These are phyloP conservation scores for Scutellaria galericulata DNA, from an alignment of 257 asterid genomes.

Conservation along the genomic window DNA sequence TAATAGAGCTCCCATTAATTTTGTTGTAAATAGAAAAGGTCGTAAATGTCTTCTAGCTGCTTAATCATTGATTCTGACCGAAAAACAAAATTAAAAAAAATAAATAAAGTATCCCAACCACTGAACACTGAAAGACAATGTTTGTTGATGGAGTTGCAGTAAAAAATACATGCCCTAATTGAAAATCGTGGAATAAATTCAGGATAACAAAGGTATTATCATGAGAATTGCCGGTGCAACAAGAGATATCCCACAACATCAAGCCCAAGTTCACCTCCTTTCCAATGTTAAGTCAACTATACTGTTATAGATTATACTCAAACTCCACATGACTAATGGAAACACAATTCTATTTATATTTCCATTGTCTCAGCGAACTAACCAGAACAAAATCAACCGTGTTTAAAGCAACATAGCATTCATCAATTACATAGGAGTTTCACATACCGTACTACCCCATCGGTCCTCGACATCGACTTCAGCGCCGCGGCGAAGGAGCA, in stretches of 20 bases:
- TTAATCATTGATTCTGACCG: conserved; percentile 9
- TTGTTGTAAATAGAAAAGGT: conserved; percentile 1
- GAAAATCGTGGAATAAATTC: no score
- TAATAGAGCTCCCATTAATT: conserved; percentile 2
- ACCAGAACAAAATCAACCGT: conserved; percentile 9
- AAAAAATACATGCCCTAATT: no score
- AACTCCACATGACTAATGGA: conserved; percentile 22
- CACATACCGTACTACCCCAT: conserved; percentile 93
- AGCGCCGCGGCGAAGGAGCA: conserved; percentile 64
- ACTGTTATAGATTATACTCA: neutral
- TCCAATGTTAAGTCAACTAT: conserved; percentile 12
- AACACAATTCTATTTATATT: conserved; percentile 11
- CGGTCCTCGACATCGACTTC: conserved; percentile 65
- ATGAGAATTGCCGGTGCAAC: neutral
- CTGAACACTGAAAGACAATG: no score
- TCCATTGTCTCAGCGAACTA: neutral
- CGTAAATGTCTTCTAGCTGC: neutral
- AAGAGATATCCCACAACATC: conserved; percentile 15
- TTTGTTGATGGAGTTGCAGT: no score
- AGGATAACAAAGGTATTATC: neutral
- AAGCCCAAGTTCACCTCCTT: conserved; percentile 13
- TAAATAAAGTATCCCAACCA: no score
- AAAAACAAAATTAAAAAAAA: neutral
- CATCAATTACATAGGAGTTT: neutral
- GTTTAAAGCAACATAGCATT: neutral